A percentile compares a stretch with the other conserved stretches of the same genome.
These are phyloP conservation scores for Gamsiella multidivaricata DNA, from an alignment of 192 early-diverging fungal species.

Conservation along the genomic window DNA sequence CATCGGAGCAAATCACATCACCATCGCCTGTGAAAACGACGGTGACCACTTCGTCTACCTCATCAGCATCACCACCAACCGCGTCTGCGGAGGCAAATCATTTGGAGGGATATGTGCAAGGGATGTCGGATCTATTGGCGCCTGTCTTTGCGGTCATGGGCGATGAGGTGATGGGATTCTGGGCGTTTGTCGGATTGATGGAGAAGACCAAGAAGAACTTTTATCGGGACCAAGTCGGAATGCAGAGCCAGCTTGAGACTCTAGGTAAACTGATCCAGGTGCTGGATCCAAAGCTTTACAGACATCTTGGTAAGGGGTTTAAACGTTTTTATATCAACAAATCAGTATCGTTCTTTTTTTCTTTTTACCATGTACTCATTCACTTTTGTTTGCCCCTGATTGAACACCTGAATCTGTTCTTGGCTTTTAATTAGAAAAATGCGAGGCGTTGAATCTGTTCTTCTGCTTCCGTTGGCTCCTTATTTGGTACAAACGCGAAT, in stretches of 20 bases:
- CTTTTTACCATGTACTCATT: too few relatives aligned
- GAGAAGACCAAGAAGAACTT: conserved; percentile 92
- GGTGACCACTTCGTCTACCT: not conserved
- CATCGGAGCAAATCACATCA: not conserved
- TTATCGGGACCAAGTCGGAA: conserved; percentile 91
- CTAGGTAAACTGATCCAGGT: conserved; percentile 88
- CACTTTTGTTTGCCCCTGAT: too few relatives aligned
- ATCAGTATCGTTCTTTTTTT: too few relatives aligned
- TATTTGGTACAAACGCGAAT: conserved; percentile 98
- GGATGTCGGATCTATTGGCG: conserved; percentile 95
- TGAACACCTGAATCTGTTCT: too few relatives aligned
- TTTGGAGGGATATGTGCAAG: conserved; percentile 89
- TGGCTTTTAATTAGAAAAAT: too few relatives aligned
- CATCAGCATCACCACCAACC: not conserved
- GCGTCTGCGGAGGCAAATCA: conserved; percentile 33
- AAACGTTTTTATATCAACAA: not conserved
- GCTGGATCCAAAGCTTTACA: conserved; percentile 85
- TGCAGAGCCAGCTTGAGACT: conserved; percentile 88
- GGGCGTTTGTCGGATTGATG: conserved; percentile 94
- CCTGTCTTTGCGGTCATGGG: conserved; percentile 89
- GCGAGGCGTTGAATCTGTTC: conserved; percentile 93
- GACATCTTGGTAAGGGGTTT: conserved; percentile 71
- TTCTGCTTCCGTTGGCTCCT: conserved; percentile 98
- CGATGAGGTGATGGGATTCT: conserved; percentile 93
- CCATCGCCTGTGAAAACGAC: not conserved